Evolutionary conservation across 139 green algal species (phyloP).

Genomic region (Bryopsis sp.): DNA sequence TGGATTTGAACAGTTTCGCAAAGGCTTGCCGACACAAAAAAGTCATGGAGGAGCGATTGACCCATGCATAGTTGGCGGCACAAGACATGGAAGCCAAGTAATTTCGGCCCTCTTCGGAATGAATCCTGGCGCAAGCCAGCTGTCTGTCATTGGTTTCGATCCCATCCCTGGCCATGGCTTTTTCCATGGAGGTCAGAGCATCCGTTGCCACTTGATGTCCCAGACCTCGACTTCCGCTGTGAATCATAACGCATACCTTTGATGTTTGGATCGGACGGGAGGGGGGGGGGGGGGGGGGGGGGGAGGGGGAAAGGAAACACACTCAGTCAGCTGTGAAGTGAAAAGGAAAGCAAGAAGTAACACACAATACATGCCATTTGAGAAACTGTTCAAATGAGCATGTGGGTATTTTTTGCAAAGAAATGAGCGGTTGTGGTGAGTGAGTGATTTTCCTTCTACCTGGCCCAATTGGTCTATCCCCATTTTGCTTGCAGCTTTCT

Average conservation of each 20-base stretch:
- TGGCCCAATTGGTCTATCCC: slow-evolving; percentile 52
- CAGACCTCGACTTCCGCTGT: slow-evolving; percentile 69
- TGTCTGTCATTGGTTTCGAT: slow-evolving; percentile 75
- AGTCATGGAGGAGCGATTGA: slow-evolving; percentile 82
- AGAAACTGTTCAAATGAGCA: no score
- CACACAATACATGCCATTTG: no score
- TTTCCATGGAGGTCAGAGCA: slow-evolving; percentile 74
- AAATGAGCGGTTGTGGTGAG: no score
- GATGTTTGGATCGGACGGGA: no score
- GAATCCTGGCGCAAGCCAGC: slow-evolving; percentile 78
- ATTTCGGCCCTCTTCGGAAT: slow-evolving; percentile 56
- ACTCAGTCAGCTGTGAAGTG: no score
- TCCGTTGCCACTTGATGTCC: slow-evolving; percentile 76
- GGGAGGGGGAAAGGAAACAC: no score
- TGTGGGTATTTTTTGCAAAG: no score
- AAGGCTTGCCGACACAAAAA: slow-evolving; percentile 75
- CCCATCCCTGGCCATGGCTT: slow-evolving; percentile 64
- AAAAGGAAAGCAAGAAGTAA: no score
- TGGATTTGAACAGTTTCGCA: slow-evolving; percentile 66
- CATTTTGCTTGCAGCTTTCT: slow-evolving; percentile 64
- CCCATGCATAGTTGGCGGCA: slow-evolving; percentile 88
- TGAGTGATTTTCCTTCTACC: no score
- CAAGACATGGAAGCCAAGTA: slow-evolving; percentile 81
- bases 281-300: no score
- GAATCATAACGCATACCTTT: slow-evolving; percentile 79